A percentile compares a stretch with the other conserved stretches of the same genome.
These are phyloP conservation scores for Erucastrum elatum DNA, from an alignment of 345 rosid species.

Conservation along the genomic window DNA sequence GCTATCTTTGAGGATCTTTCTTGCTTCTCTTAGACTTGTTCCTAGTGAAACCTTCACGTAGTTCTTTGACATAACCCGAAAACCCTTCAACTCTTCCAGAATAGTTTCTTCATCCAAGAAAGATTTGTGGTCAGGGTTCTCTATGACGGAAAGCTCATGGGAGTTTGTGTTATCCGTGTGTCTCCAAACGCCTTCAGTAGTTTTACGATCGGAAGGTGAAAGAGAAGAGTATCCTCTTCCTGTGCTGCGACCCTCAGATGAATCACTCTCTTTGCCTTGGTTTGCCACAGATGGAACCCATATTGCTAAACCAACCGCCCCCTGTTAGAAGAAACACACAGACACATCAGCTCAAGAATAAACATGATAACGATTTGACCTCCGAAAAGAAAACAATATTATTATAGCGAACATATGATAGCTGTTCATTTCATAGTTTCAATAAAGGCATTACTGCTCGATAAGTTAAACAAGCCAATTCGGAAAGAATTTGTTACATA, in stretches of 20 bases:
- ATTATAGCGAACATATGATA: not conserved
- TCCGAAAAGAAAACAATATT: not conserved
- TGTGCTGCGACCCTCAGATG: constrained; percentile 53
- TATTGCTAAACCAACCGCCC: constrained; percentile 98
- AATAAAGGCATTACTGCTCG: not conserved
- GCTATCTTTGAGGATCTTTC: constrained; percentile 63
- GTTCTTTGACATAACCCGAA: constrained; percentile 78
- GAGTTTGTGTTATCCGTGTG: constrained; percentile 46
- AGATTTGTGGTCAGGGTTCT: constrained; percentile 52
- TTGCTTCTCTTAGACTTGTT: constrained; percentile 73
- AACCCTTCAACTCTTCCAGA: constrained; percentile 77
- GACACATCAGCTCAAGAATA: constrained; percentile 13
- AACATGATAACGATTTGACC: not conserved
- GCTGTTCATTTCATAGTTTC: constrained; percentile 1
- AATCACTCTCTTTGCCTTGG: constrained; percentile 73
- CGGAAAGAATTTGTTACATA: not conserved
- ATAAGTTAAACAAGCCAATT: not conserved
- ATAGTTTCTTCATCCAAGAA: constrained; percentile 62
- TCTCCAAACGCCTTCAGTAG: constrained; percentile 47
- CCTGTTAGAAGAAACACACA: constrained; percentile 48
- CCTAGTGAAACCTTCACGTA: constrained; percentile 58
- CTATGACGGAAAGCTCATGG: constrained; percentile 63
- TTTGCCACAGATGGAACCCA: constrained; percentile 98
- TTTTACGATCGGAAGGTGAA: constrained; percentile 54
- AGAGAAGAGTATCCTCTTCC: constrained; percentile 74